Percentiles rank a stretch among this genome's conserved stretches.
phyloP scores from a whole-genome alignment of 1,284 basidiomycete species.

The Tilletia walkeri region DNA sequence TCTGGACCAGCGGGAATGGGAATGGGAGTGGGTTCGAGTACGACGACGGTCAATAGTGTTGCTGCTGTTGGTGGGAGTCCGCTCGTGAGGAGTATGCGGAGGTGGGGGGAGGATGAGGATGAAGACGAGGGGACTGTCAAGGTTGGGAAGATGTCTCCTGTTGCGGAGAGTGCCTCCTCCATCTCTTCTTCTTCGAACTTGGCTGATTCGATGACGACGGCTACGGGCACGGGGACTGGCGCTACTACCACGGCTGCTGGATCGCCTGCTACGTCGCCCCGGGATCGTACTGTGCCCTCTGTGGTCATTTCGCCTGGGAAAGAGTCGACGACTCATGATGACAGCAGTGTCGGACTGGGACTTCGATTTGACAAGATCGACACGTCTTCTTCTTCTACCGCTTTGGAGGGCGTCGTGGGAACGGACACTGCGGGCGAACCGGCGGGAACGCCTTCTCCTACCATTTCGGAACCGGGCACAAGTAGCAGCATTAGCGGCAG shows the following conservation, averaged over 20 bases:
- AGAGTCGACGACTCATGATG: no score
- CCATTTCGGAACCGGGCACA: neutral
- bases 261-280: neutral
- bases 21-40: no score
- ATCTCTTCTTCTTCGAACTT: neutral
- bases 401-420: no score
- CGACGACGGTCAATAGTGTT: no score
- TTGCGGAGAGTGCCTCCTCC: no score
- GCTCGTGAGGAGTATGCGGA: neutral
- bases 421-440: neutral
- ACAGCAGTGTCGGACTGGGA: neutral
- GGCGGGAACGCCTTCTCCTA: neutral
- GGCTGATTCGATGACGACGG: neutral
- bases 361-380: neutral
- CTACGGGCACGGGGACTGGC: neutral
- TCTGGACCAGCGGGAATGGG: no score
- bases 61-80: constrained; percentile 5
- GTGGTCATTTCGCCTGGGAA: no score
- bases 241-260: neutral
- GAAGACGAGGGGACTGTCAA: neutral
- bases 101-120: constrained; percentile 3
- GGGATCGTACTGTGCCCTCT: neutral
- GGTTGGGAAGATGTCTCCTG: no score
- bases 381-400: no score
- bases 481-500: neutral